phyloP scores from a whole-genome alignment of 805 yeast genomes.

The Kluyveromyces wickerhamii region DNA sequence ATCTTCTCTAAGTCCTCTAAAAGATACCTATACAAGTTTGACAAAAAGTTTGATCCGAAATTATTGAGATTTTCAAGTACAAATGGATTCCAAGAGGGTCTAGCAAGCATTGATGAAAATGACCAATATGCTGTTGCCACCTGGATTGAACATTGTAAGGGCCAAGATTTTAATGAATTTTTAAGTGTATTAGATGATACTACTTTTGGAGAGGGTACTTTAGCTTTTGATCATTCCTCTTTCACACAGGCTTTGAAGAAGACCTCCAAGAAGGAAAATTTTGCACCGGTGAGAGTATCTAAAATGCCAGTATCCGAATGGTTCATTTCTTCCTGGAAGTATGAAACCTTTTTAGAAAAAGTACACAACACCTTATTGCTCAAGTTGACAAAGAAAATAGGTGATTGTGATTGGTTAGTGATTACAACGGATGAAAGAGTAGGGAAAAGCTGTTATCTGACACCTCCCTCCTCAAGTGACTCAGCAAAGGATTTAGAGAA shows the following conservation, averaged over 20 bases:
- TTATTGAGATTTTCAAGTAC: conserved; percentile 22
- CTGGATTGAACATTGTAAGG: conserved; percentile 19
- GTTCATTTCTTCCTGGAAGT: conserved; percentile 35
- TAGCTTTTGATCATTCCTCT: conserved; percentile 13
- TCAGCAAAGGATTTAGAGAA: conserved; percentile 2
- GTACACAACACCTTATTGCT: conserved; percentile 30
- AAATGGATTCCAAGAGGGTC: conserved; percentile 17
- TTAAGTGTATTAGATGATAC: conserved; percentile 15
- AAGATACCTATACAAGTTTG: conserved; percentile 29
- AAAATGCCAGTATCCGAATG: conserved; percentile 33
- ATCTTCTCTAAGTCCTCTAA: conserved; percentile 32
- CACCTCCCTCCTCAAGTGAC: conserved; percentile 7
- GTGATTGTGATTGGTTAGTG: conserved; percentile 35
- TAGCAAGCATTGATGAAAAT: conserved; percentile 14
- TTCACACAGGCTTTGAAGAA: conserved; percentile 6
- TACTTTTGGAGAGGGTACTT: conserved; percentile 13
- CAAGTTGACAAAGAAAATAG: conserved; percentile 31
- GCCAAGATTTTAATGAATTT: conserved; percentile 17
- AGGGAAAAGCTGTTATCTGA: conserved; percentile 10
- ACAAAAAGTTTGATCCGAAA: conserved; percentile 24
- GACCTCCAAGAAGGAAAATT: conserved; percentile 4
- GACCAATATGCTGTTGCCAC: conserved; percentile 20
- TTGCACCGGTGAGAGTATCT: conserved; percentile 30
- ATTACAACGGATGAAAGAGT: conserved; percentile 29
- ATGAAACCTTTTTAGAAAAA: conserved; percentile 31